Conservation (phyloP, 345 rosid species). For the Hirschfeldia incana region DNA sequence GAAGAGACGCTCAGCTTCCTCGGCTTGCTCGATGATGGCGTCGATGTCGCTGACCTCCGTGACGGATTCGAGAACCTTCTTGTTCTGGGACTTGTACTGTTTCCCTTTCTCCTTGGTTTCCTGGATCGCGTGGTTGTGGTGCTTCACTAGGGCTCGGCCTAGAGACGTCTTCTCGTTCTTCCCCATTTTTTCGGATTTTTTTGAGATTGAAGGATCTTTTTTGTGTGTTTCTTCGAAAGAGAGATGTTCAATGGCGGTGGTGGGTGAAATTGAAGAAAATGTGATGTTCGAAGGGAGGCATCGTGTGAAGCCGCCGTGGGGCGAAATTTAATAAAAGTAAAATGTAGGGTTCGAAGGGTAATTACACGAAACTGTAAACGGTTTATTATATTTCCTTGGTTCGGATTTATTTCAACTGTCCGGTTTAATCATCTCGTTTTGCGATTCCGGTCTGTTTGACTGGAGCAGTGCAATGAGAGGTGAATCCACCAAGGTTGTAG, state of each 20-base stretch:
- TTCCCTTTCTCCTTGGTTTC: conserved; percentile 80
- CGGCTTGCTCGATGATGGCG: conserved; percentile 74
- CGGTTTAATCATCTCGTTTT: background rate
- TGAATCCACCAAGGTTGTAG: no score
- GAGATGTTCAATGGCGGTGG: background rate
- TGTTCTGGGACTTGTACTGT: conserved; percentile 52
- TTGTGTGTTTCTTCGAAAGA: background rate
- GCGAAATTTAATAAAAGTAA: background rate
- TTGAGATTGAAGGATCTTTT: background rate
- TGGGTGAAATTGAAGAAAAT: background rate
- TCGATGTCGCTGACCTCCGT: conserved; percentile 83
- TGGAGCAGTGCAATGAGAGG: background rate
- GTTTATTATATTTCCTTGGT: background rate
- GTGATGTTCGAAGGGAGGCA: no score
- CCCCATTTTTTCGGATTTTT: conserved; percentile 49
- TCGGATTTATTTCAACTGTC: background rate
- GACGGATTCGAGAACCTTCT: conserved; percentile 78
- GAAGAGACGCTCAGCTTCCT: conserved; percentile 59
- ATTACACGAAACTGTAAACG: background rate
- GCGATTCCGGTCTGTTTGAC: background rate
- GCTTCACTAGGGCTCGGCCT: conserved; percentile 84
- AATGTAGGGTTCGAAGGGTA: background rate
- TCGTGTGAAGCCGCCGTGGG: background rate
- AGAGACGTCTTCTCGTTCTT: conserved; percentile 78
- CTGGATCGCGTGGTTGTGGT: conserved; percentile 81